Evolutionary conservation across 2,329 filamentous ascomycete genomes (phyloP).

Genomic region (Fusarium algeriense): DNA sequence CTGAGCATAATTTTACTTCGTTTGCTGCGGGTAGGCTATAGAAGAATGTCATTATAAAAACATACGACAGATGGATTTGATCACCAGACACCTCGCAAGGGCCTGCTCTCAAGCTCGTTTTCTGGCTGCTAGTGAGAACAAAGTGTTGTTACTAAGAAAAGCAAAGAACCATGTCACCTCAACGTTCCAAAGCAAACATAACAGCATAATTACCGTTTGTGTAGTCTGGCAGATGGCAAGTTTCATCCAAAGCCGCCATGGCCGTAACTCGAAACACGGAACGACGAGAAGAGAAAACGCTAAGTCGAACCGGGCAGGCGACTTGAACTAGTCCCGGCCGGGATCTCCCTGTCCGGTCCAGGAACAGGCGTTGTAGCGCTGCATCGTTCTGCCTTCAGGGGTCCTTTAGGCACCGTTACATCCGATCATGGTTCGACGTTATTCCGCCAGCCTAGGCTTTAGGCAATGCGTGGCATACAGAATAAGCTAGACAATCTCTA

Average conservation of each 20-base stretch:
- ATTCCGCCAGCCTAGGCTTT: slow-evolving; percentile 10
- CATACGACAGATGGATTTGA: slow-evolving; percentile 23
- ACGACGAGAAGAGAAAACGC: slow-evolving; percentile 31
- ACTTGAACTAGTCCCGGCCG: slow-evolving; percentile 1
- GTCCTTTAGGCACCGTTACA: slow-evolving; percentile 14
- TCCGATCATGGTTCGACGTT: slow-evolving; percentile 15
- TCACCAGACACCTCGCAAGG: neutral
- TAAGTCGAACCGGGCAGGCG: slow-evolving; percentile 8
- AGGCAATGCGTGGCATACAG: slow-evolving; percentile 9
- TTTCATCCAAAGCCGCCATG: slow-evolving; percentile 26
- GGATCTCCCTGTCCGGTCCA: neutral
- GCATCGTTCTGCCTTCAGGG: slow-evolving; percentile 20
- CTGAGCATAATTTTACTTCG: neutral
- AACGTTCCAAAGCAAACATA: slow-evolving; percentile 19
- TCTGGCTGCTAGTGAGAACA: neutral
- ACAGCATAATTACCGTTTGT: slow-evolving; percentile 4
- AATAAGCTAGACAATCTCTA: neutral
- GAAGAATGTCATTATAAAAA: neutral
- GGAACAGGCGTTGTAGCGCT: slow-evolving; percentile 15
- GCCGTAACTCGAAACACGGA: slow-evolving; percentile 46
- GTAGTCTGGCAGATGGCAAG: slow-evolving; percentile 16
- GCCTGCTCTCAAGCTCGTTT: neutral
- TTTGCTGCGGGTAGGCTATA: neutral
- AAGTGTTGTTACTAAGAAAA: neutral
- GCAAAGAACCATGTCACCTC: slow-evolving; percentile 27